Percentiles rank a stretch among this genome's conserved stretches.
These are phyloP conservation scores for Mycena sanguinolenta DNA, from an alignment of 768 basidiomycete genomes.

Conservation along the genomic window DNA sequence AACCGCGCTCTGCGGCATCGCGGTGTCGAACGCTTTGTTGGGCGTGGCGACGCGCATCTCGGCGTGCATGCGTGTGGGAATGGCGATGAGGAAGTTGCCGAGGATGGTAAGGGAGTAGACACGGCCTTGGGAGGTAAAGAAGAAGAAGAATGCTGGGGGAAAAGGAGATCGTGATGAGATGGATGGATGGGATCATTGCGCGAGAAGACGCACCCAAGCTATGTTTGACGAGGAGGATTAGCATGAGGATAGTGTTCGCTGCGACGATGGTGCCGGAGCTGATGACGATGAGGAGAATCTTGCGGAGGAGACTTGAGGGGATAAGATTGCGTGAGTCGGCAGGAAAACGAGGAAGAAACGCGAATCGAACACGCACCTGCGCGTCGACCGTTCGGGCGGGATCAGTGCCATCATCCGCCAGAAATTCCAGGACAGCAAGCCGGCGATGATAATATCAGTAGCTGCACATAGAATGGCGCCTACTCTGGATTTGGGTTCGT, in stretches of 20 bases:
- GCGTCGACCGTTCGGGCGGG: neutral
- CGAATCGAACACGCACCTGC: neutral
- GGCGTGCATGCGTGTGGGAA: neutral
- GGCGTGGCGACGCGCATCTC: neutral
- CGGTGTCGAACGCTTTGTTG: neutral
- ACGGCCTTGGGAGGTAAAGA: neutral
- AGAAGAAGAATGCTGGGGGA: neutral
- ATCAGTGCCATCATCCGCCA: neutral
- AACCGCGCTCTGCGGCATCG: neutral
- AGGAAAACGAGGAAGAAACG: neutral
- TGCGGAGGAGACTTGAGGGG: neutral
- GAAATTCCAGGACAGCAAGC: neutral
- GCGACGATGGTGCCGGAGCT: conserved; percentile 1
- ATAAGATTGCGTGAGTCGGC: neutral
- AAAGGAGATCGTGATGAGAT: neutral
- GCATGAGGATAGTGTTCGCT: conserved; percentile 1
- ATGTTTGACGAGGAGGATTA: neutral
- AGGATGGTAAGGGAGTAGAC: neutral
- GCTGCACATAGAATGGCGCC: neutral
- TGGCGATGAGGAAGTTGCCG: neutral
- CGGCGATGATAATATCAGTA: neutral
- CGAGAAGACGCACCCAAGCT: conserved; percentile 1
- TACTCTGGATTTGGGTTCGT: neutral
- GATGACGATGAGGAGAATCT: neutral
- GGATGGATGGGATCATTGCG: neutral